phyloP scores from a whole-genome alignment of 2,329 filamentous ascomycete species.

The Penicillium sp. region DNA sequence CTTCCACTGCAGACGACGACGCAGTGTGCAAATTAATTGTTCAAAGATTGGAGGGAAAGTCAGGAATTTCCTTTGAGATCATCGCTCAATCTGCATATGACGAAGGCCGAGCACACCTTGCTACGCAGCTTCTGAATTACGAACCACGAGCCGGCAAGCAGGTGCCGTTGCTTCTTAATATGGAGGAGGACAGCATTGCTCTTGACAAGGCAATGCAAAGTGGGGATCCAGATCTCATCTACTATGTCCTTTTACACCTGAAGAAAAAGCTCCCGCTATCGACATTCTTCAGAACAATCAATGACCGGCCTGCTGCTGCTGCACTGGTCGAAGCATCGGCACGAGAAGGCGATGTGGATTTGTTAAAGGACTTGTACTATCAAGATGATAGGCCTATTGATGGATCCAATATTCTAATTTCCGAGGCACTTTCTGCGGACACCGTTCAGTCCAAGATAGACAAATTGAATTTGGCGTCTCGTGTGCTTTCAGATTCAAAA shows the following conservation, averaged over 20 bases:
- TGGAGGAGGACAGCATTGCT: conserved; percentile 93
- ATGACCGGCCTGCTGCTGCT: conserved; percentile 76
- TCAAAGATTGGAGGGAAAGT: conserved; percentile 77
- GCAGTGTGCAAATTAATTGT: conserved; percentile 83
- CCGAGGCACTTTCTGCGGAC: conserved; percentile 73
- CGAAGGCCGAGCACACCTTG: conserved; percentile 82
- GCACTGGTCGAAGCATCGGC: conserved; percentile 86
- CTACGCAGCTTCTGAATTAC: conserved; percentile 86
- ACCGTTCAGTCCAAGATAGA: conserved; percentile 69
- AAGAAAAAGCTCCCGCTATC: conserved; percentile 88
- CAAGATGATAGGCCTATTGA: conserved; percentile 90
- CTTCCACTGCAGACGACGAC: conserved; percentile 81
- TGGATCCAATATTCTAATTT: conserved; percentile 79
- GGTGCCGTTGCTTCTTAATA: conserved; percentile 84
- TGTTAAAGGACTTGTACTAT: conserved; percentile 95
- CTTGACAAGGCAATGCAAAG: conserved; percentile 96
- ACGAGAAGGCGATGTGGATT: conserved; percentile 68
- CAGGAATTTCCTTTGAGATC: conserved; percentile 90
- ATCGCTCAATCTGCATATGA: conserved; percentile 92
- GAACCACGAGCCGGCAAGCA: conserved; percentile 94
- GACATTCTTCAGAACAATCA: conserved; percentile 89
- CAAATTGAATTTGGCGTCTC: conserved; percentile 82
- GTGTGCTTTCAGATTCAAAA: conserved; percentile 77
- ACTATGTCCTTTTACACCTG: conserved; percentile 79
- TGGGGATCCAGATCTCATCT: conserved; percentile 89